These are phyloP conservation scores for Heterobasidion occidentale DNA, from an alignment of 1,284 basidiomycete species.

Conservation along the genomic window DNA sequence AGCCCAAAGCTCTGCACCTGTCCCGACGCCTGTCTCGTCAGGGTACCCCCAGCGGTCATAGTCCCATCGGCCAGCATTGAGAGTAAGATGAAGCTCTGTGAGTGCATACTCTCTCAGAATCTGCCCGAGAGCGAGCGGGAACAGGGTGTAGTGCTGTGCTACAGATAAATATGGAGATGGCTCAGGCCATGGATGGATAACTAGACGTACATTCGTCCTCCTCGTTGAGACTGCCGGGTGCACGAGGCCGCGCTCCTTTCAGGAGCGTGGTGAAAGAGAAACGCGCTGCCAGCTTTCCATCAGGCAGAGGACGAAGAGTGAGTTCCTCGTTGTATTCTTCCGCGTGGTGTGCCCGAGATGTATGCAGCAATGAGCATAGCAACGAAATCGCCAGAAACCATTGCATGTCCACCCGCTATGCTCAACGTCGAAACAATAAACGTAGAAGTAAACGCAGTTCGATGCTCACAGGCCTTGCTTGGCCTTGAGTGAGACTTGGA, in stretches of 20 bases:
- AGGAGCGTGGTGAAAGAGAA: conserved; percentile 78
- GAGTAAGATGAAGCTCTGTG: conserved; percentile 78
- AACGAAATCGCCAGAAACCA: background rate
- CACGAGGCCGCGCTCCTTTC: conserved; percentile 41
- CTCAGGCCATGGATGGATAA: conserved; percentile 4
- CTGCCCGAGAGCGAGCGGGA: conserved; percentile 82
- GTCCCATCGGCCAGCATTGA: conserved; percentile 90
- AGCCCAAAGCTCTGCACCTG: conserved; percentile 85
- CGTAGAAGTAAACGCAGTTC: too few relatives aligned
- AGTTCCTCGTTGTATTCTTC: conserved; percentile 69
- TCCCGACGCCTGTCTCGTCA: conserved; percentile 66
- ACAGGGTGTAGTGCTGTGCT: conserved; percentile 80
- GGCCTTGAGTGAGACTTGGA: too few relatives aligned
- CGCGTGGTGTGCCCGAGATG: background rate
- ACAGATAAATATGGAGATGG: background rate
- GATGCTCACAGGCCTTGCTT: too few relatives aligned
- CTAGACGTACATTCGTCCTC: conserved; percentile 44
- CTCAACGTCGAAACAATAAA: too few relatives aligned
- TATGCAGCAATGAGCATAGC: background rate
- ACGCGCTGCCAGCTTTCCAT: conserved; percentile 79
- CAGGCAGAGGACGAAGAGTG: conserved; percentile 64
- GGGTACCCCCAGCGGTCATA: conserved; percentile 83
- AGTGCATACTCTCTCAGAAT: conserved; percentile 80
- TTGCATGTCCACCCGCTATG: too few relatives aligned
- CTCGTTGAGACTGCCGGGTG: conserved; percentile 36